phyloP scores from a whole-genome alignment of 176 grass and related monocot genomes.

The Eremochloa ophiuroides region DNA sequence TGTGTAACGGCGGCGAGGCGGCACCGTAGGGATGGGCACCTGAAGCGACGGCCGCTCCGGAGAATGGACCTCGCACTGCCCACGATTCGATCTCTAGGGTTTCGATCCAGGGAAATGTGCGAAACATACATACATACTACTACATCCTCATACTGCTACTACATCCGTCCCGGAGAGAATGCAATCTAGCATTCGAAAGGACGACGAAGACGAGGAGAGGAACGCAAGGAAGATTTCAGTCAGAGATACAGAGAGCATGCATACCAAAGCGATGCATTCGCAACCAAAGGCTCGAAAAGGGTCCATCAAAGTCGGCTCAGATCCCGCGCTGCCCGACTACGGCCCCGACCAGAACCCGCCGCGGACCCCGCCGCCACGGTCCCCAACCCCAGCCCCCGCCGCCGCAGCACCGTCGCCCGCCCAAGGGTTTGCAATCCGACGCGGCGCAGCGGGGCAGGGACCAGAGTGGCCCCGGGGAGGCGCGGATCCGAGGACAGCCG shows the following conservation, averaged over 20 bases:
- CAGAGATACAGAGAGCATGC: neutral
- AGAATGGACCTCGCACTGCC: no score
- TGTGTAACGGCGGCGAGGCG: neutral
- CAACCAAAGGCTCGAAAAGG: neutral
- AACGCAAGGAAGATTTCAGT: no score
- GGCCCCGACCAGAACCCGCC: neutral
- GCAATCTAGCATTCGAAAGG: no score
- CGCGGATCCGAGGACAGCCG: no score
- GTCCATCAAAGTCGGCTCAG: neutral
- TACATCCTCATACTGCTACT: no score
- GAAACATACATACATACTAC: no score
- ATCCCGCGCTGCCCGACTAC: neutral
- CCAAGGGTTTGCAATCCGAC: neutral
- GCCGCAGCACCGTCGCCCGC: neutral
- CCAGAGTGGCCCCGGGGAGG: no score
- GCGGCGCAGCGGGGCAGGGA: neutral
- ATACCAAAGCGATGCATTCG: neutral
- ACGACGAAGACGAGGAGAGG: neutral
- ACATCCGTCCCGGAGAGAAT: no score
- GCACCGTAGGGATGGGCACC: neutral
- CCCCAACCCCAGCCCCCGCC: neutral
- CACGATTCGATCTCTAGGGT: no score
- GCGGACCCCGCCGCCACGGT: neutral
- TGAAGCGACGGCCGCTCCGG: no score
- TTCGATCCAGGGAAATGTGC: no score